These are phyloP conservation scores for Asterophora parasitica DNA, from an alignment of 768 basidiomycete species.

Conservation along the genomic window DNA sequence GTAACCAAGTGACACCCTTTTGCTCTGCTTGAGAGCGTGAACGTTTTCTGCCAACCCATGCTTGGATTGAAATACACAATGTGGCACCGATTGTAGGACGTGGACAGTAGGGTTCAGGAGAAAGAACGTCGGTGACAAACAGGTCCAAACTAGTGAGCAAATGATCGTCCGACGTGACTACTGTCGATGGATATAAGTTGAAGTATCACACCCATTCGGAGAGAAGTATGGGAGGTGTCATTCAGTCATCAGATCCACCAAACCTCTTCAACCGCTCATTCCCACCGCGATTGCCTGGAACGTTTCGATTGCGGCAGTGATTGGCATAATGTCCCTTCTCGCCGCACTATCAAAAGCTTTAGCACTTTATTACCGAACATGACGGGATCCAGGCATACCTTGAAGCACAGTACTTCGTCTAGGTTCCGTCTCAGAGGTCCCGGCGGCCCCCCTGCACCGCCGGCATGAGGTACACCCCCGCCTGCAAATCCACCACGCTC, in stretches of 20 bases:
- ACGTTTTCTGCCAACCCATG: constrained; percentile 92
- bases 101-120: too few relatives aligned
- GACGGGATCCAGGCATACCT: constrained; percentile 39
- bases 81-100: too few relatives aligned
- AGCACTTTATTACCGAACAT: constrained; percentile 1
- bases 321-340: constrained; percentile 96
- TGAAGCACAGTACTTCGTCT: constrained; percentile 85
- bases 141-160: background rate
- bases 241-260: constrained; percentile 21
- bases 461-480: constrained; percentile 22
- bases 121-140: background rate
- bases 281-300: constrained; percentile 88
- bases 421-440: constrained; percentile 61
- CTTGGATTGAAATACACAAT: background rate
- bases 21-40: constrained; percentile 48
- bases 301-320: constrained; percentile 85
- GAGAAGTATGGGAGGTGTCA: background rate
- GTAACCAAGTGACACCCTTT: constrained; percentile 85
- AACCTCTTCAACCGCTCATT: constrained; percentile 51
- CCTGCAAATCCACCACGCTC: constrained; percentile 46
- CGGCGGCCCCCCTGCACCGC: constrained; percentile 21
- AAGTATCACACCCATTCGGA: too few relatives aligned
- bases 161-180: background rate
- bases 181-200: background rate
- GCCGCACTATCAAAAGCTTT: constrained; percentile 55